Percentiles rank a stretch among this genome's conserved stretches.
Conservation (phyloP, 106 monocot species). For the Platanthera guangdongensis region DNA sequence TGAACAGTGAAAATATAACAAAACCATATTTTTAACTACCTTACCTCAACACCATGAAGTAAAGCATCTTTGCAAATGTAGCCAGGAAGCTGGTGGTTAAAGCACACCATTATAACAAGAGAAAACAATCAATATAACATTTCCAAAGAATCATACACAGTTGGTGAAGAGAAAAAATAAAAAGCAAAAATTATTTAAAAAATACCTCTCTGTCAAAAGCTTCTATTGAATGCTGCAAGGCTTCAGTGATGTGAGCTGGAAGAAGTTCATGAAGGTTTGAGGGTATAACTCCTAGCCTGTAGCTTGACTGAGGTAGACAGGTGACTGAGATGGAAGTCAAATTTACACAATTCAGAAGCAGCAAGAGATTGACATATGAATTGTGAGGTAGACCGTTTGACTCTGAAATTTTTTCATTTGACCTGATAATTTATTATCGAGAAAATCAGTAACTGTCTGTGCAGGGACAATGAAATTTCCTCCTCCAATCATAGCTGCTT, state of each 20-base stretch:
- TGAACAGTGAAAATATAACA: neutral
- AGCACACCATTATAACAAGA: neutral
- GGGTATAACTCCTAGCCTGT: slow-evolving; percentile 73
- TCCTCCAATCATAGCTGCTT: slow-evolving; percentile 85
- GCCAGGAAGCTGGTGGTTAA: slow-evolving; percentile 65
- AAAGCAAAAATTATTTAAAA: neutral
- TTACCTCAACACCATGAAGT: slow-evolving; percentile 99
- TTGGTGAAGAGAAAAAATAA: slow-evolving; percentile 4
- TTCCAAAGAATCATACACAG: neutral
- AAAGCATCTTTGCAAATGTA: slow-evolving; percentile 80
- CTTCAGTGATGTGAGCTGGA: slow-evolving; percentile 63
- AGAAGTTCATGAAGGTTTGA: slow-evolving; percentile 77
- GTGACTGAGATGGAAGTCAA: slow-evolving; percentile 37
- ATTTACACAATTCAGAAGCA: slow-evolving; percentile 2
- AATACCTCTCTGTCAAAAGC: slow-evolving; percentile 82
- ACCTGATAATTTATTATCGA: slow-evolving; percentile 81
- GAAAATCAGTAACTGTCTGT: slow-evolving; percentile 88
- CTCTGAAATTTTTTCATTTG: neutral
- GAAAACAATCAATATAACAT: neutral
- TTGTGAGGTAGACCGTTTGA: neutral
- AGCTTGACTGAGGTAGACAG: slow-evolving; percentile 77
- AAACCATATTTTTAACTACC: neutral
- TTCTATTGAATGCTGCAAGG: slow-evolving; percentile 59
- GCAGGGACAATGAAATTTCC: slow-evolving; percentile 90
- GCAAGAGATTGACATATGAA: neutral